Evolutionary conservation across 495 filamentous ascomycete species (phyloP).

Genomic region (Lophiostoma macrostomum): DNA sequence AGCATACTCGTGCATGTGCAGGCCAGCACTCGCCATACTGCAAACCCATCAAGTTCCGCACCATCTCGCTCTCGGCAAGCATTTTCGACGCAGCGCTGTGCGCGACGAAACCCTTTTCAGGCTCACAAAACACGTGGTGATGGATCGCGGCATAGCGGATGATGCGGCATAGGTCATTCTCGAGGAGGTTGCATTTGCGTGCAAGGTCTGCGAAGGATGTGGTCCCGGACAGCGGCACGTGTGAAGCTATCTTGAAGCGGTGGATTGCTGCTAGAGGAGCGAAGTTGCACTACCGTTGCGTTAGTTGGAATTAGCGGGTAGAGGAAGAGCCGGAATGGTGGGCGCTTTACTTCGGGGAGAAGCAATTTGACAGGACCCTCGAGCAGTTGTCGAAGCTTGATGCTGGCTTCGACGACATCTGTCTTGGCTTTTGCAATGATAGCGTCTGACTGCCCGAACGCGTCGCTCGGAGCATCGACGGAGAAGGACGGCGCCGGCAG

Average conservation of each 20-base stretch:
- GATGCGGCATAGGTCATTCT: conserved; percentile 27
- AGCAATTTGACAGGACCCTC: conserved; percentile 2
- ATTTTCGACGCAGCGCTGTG: conserved; percentile 30
- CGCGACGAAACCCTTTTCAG: conserved; percentile 26
- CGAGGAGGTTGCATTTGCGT: conserved; percentile 6
- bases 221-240: conserved; percentile 21
- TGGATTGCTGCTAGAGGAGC: conserved; percentile 26
- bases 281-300: conserved; percentile 14
- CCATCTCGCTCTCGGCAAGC: conserved; percentile 1
- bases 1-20: background rate
- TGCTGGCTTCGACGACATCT: conserved; percentile 1
- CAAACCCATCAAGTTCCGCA: conserved; percentile 1
- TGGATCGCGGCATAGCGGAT: conserved; percentile 32
- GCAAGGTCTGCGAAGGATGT: conserved; percentile 31
- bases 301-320: no score
- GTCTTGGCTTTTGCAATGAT: background rate
- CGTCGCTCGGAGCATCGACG: background rate
- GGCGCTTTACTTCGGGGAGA: conserved; percentile 10
- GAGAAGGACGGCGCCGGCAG: background rate
- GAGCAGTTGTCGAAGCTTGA: conserved; percentile 12
- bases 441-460: background rate
- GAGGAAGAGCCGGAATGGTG: no score
- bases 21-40: conserved; percentile 12
- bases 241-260: conserved; percentile 31
- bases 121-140: conserved; percentile 34